Base-by-base conservation (phyloP, 2,329 filamentous ascomycete genomes). In the Sclerotinia minor region DNA sequence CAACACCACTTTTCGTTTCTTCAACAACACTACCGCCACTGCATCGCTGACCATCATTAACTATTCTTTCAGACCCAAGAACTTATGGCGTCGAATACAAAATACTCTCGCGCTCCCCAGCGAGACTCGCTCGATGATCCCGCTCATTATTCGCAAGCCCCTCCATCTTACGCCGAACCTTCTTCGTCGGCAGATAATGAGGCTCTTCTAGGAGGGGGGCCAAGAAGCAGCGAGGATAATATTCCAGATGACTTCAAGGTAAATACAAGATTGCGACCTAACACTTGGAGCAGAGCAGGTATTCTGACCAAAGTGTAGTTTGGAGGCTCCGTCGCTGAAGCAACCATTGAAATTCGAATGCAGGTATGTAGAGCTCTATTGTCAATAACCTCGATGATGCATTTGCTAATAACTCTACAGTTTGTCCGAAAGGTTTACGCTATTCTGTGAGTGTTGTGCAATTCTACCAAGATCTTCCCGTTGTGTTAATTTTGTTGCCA, bases 351-450 rank as follows among this genome's bases (percentile, higher is more conserved):
- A 76, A 97, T 99, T 78, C 91, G 94, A 74, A 96, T 97, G 67
- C 67, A 68, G 67, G 67, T 68, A 68, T 47, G 61, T 21, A 38
- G n/a, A 41, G 7, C 55, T 17, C 6, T 26, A 21, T 6, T 26
- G 24, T 55, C 21, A 29, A 41, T n/a, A 50, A 53, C 8, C 45
- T 19, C 5, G 17, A 35, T 26, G 52, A 26, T 11, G 3, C 4
- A 44, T 19, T 29, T 58, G 49, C 61, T 68, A 64, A 68, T 38
- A 45, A 45, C 47, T 24, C 15, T 21, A 88, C 92, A 95, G 80
- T 99, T 97, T 80, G 85, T 97, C 75, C 90, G 94, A 80, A 98
- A 98, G 84, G 95, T 99, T 77, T 99, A 99, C 82, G 90, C 93
- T 69, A 99, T 99, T 80, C 85, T 99, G 81, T 87, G 79, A 81